A percentile compares a stretch with the other conserved stretches of the same genome.
Conservation (phyloP, 371 early-diverging fungal species). For the Apophysomyces variabilis region DNA sequence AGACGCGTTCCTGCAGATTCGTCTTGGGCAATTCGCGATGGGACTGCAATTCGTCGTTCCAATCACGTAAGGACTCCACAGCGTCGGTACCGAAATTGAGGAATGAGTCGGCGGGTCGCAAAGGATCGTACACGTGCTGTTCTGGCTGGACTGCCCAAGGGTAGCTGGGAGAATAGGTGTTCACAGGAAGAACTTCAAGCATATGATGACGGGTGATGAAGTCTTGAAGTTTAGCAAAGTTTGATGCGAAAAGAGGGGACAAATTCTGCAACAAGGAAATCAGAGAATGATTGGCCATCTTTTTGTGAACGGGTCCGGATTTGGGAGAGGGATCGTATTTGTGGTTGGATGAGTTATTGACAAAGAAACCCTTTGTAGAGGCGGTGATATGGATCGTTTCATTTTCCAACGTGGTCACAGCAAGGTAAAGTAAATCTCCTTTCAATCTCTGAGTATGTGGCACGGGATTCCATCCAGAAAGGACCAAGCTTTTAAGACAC, state of each 20-base stretch:
- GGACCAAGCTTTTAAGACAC: constrained; percentile 74
- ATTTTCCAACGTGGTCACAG: constrained; percentile 82
- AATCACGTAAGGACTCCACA: constrained; percentile 84
- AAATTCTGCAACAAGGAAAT: constrained; percentile 69
- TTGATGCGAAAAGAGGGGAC: constrained; percentile 72
- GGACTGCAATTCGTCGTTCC: constrained; percentile 95
- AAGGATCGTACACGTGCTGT: constrained; percentile 63
- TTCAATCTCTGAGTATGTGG: constrained; percentile 75
- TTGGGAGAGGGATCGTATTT: constrained; percentile 75
- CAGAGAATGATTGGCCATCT: constrained; percentile 68
- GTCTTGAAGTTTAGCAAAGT: constrained; percentile 72
- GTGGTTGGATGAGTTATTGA: constrained; percentile 76
- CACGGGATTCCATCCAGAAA: constrained; percentile 94
- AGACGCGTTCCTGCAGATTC: constrained; percentile 83
- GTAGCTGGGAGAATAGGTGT: constrained; percentile 69
- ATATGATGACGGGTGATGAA: constrained; percentile 75
- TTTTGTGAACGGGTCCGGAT: constrained; percentile 39
- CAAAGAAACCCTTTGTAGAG: constrained; percentile 84
- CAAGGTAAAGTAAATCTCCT: constrained; percentile 88
- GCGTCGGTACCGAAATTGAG: constrained; percentile 71
- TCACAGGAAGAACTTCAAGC: constrained; percentile 77
- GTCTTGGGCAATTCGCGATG: constrained; percentile 83
- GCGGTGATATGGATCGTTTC: constrained; percentile 86
- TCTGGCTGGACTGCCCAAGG: constrained; percentile 82
- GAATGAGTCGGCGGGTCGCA: constrained; percentile 70